Conservation (phyloP, 768 basidiomycete genomes). For the Leccinum obscurum region DNA sequence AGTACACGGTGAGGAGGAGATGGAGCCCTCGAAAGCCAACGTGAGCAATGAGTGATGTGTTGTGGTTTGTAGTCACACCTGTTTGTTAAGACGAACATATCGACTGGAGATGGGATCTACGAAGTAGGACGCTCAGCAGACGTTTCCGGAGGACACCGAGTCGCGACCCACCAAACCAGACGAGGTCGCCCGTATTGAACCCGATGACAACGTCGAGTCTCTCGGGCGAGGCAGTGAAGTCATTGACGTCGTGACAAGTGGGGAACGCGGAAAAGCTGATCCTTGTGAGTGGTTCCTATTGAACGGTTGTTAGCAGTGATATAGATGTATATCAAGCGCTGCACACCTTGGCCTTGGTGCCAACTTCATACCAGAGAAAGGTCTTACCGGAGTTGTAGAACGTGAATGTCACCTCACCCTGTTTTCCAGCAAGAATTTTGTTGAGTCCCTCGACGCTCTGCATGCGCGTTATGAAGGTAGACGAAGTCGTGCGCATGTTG, state of each 20-base stretch:
- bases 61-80: slow-evolving; percentile 42
- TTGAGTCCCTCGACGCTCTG: slow-evolving; percentile 78
- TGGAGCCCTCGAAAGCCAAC: slow-evolving; percentile 55
- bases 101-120: slow-evolving; percentile 78
- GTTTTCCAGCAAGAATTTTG: slow-evolving; percentile 69
- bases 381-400: slow-evolving; percentile 89
- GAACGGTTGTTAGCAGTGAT: slow-evolving; percentile 9
- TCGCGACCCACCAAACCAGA: slow-evolving; percentile 82
- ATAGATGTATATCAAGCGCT: background rate
- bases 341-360: slow-evolving; percentile 79
- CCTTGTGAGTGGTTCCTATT: slow-evolving; percentile 81
- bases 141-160: slow-evolving; percentile 2
- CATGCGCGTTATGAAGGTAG: slow-evolving; percentile 87
- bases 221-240: slow-evolving; percentile 71
- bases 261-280: slow-evolving; percentile 86
- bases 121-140: slow-evolving; percentile 7
- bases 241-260: slow-evolving; percentile 90
- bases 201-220: slow-evolving; percentile 89
- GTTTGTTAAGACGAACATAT: slow-evolving; percentile 87
- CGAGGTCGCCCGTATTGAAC: slow-evolving; percentile 90
- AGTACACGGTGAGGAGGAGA: slow-evolving; percentile 81
- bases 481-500: slow-evolving; percentile 87
- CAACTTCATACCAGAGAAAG: slow-evolving; percentile 84
- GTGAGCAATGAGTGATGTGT: slow-evolving; percentile 12
- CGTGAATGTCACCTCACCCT: slow-evolving; percentile 82